Conservation (phyloP, 768 basidiomycete genomes). For the Fistulinella prunicolor region DNA sequence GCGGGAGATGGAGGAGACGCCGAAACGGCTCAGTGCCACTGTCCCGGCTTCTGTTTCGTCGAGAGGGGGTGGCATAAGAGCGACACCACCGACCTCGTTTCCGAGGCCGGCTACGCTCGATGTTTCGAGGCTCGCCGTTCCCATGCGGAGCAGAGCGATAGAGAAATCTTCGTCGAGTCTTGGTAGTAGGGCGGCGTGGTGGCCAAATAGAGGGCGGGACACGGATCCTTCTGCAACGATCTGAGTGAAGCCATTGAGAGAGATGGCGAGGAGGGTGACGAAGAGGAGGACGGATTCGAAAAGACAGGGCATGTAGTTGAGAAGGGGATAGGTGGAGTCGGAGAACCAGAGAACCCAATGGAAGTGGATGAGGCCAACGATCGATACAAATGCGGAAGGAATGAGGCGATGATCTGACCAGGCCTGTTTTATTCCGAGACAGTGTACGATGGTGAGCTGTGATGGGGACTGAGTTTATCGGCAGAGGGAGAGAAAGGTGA, state of each 20-base stretch:
- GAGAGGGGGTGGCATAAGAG: conserved; percentile 15
- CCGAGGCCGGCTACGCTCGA: conserved; percentile 69
- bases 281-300: conserved; percentile 63
- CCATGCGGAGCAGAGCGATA: conserved; percentile 65
- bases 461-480: background rate
- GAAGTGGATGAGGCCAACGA: conserved; percentile 64
- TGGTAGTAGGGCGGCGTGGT: conserved; percentile 40
- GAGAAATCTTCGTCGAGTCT: conserved; percentile 73
- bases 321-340: conserved; percentile 55
- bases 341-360: conserved; percentile 55
- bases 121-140: conserved; percentile 73
- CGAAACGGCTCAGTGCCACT: conserved; percentile 40
- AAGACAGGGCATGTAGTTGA: conserved; percentile 71
- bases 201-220: conserved; percentile 57
- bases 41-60: conserved; percentile 28
- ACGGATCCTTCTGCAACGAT: conserved; percentile 59
- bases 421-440: conserved; percentile 58
- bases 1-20: conserved; percentile 39
- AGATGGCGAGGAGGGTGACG: conserved; percentile 56
- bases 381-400: conserved; percentile 61
- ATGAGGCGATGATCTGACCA: conserved; percentile 68
- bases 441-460: conserved; percentile 62
- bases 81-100: conserved; percentile 66
- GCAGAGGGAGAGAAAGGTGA: background rate
- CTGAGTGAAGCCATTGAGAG: conserved; percentile 63